Evolutionary conservation across 345 rosid species (phyloP), one percentile per base, ranked within the genome.

Genomic region (Noccaea bulbosa): DNA sequence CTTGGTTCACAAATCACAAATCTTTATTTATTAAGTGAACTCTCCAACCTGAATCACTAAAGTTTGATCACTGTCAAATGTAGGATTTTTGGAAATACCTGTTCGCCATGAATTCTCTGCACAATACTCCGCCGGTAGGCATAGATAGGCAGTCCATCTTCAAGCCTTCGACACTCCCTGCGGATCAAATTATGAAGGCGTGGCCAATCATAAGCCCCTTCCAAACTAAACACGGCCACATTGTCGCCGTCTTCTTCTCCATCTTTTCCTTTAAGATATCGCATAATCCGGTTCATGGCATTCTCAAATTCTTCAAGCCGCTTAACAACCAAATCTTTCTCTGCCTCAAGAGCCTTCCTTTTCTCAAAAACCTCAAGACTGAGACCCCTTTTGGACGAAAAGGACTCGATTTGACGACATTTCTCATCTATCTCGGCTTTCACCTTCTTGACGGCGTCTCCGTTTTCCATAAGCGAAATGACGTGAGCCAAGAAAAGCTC

Each of bases 141-240:
- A 24, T 88, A 93, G 44, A 93, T 86, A 4, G 98, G 98, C 46
- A 90, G 62, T 7, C 92, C 92, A 82, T 83, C 87, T 37, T 87
- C 86, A 3, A 91, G 77, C 80, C 97, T 81, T 67, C 83, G 78
- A 78, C 89, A 81, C 79, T 90, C 98, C 72, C 94, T 85, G 39
- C 82, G 62, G 50, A 90, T 57, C 46, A 93, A 22, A 43, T 44
- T 46, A 53, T 88, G 85, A 24, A 86, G 71, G 54, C 79, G 82
- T 47, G 44, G 60, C 98, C 96, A 90, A 74, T 84, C 74, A 45
- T 62, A 60, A 4, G 46, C 49, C 12, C 75, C 81, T 30, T 62
- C 71, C 58, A 86, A 48, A 67, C 44, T 41, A 58, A 89, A 80
- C 65, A 85, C 82, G 33, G 62, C 72, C 20, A 78, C 63, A 27